Conservation (phyloP, 805 yeast genomes). For the Ogataea sp. region DNA sequence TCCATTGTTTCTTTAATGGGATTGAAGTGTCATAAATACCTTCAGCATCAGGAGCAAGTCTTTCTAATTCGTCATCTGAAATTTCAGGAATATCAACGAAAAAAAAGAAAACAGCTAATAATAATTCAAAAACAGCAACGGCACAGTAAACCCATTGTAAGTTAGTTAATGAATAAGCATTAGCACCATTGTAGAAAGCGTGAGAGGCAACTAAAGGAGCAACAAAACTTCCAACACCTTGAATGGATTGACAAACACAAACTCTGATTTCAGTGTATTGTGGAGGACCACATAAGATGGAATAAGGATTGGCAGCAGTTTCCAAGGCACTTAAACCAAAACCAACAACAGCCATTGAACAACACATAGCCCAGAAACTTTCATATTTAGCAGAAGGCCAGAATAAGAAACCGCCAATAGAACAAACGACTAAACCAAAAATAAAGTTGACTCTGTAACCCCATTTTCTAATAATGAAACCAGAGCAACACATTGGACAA, state of each 20-base stretch:
- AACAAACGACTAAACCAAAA: slow-evolving; percentile 4
- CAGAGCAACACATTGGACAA: slow-evolving; percentile 5
- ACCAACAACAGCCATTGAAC: slow-evolving; percentile 8
- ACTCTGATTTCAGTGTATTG: slow-evolving; percentile 7
- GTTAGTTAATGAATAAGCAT: slow-evolving; percentile 4
- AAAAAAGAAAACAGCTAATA: slow-evolving; percentile 6
- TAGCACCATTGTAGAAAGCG: slow-evolving; percentile 7
- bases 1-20: slow-evolving; percentile 6
- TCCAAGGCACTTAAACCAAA: slow-evolving; percentile 8
- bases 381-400: slow-evolving; percentile 9
- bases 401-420: slow-evolving; percentile 7
- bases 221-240: slow-evolving; percentile 8
- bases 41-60: slow-evolving; percentile 4
- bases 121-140: slow-evolving; percentile 6
- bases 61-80: slow-evolving; percentile 7
- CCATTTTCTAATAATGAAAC: slow-evolving; percentile 4
- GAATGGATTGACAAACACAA: slow-evolving; percentile 6
- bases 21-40: slow-evolving; percentile 8
- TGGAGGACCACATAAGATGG: slow-evolving; percentile 7
- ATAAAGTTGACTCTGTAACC: slow-evolving; percentile 8
- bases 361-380: slow-evolving; percentile 8
- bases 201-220: slow-evolving; percentile 9
- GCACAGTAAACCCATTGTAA: slow-evolving; percentile 11
- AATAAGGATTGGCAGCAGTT: slow-evolving; percentile 8
- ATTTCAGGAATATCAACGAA: slow-evolving; percentile 10